Base-by-base conservation (phyloP, 805 yeast genomes). In the Barnettozyma sucrosica region DNA sequence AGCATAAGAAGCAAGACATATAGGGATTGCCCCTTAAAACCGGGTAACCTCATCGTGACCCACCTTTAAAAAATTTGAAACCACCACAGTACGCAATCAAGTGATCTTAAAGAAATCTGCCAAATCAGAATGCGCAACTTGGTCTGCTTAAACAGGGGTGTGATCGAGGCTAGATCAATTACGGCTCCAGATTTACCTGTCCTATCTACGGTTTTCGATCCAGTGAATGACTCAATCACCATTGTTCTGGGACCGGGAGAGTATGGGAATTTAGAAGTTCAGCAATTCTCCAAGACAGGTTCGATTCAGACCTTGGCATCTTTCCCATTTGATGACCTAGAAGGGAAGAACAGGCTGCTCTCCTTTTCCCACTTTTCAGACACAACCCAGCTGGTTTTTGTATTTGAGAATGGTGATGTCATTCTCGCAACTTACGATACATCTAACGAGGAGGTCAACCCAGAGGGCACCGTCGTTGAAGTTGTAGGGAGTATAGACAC, bases 401-500 rank as follows among this genome's bases (percentile, higher is more conserved):
- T 89, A 1, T 76, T 88, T 51, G 67, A 69, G 43, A 77, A 79
- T 51, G 98, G 98, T 54, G 96, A 89, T 59, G 79, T 92, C 10
- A 62, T 77, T 36, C 70, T 78, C 10, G 85, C 86, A 4, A 76
- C 79, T 20, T 83, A 84, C 60, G 87, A 81, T 54, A 58, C 72
- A 0, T 53, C 44, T 11, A 60, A 60, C 7, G 63, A 59, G 10
- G 51, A 56, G 2, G 70, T 71, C 7, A 78, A 76, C 51, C 74
- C 76, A 13, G 77, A 78, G 33, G 66, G 75, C 16, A 75, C 89
- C 1, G 52, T 63, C 2, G 72, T 83, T 19, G 89, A 84, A 55
- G 83, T 89, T 41, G 90, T 85, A 9, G 98, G 97, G 0, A 76
- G 88, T 19, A 80, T 92, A 24, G 97, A 89, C 58, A 76, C 74